Base-by-base conservation (phyloP, 1,284 basidiomycete species). In the Ustanciosporium gigantosporum region DNA sequence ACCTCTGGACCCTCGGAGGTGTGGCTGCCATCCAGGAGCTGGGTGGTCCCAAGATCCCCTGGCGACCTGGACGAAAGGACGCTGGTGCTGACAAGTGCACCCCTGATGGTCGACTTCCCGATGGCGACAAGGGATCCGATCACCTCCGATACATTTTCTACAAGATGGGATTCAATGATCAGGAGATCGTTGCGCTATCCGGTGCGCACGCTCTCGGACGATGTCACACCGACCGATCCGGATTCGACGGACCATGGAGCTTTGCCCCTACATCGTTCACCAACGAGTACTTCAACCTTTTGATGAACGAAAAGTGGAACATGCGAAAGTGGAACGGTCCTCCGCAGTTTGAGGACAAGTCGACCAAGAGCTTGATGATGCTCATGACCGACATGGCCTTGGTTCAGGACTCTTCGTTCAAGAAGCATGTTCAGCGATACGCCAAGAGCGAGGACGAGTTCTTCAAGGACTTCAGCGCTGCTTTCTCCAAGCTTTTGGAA, bases 161-260 rank as follows among this genome's bases (percentile, higher is more conserved):
- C 69, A 65, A 66, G 49, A 79, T 80, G 79, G 79, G 79, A 43
- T 79, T 96, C 84, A 90, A 94, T 79, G 94, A 97, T 81, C 90
- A 92, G 65, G 77, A 78, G 66, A 78, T 76, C 52, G 93, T 96
- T 48, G 92, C 93, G 42, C 87, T 98, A 65, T 85, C 86, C 25
- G 94, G 94, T 68, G 93, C 90, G 35, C 94, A 98, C 79, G 91
- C 91, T 57, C 85, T 97, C 39, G 93, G 93, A 34, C 88, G 94
- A 77, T 94, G 91, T 84, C 94, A 97, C 82, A 65, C 80, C 52
- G 84, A 78, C 58, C 71, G 75, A 45, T 78, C 77, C 5, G 77
- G 75, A 27, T 76, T 76, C 50, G 70, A 75, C 7, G 73, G 74
- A 9, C 73, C 74, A 9, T 77, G 74, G 74, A 64, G 58, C 16